Percentiles rank a stretch among this genome's conserved stretches.
Conservation (phyloP, 768 basidiomycete genomes). For the Phallus indusiatus region DNA sequence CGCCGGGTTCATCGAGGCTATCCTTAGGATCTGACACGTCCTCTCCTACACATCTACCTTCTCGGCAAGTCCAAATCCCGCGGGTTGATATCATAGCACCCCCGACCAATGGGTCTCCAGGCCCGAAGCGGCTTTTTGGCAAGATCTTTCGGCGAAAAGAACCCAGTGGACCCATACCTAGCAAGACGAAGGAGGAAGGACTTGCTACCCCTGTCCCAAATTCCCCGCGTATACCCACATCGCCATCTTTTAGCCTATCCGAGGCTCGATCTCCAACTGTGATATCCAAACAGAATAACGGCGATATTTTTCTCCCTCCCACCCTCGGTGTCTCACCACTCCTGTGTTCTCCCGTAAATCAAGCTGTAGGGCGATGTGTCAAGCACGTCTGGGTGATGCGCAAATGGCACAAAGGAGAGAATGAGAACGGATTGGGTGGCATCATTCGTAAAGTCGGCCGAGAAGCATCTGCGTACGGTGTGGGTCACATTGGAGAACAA, state of each 20-base stretch:
- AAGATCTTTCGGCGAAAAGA: conserved; percentile 61
- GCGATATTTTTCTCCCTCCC: conserved; percentile 28
- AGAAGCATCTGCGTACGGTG: not conserved
- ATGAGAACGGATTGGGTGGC: conserved; percentile 35
- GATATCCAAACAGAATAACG: not conserved
- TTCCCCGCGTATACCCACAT: conserved; percentile 5
- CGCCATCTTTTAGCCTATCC: conserved; percentile 9
- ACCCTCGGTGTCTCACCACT: conserved; percentile 65
- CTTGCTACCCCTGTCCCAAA: conserved; percentile 13
- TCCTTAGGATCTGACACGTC: conserved; percentile 20
- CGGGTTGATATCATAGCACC: conserved; percentile 3
- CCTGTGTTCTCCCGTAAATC: conserved; percentile 39
- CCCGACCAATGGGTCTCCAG: conserved; percentile 24
- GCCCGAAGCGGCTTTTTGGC: conserved; percentile 54
- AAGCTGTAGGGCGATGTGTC: conserved; percentile 29
- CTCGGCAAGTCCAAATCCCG: conserved; percentile 16
- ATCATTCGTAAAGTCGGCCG: conserved; percentile 26
- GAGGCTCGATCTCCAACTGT: not conserved
- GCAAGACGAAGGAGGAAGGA: not conserved
- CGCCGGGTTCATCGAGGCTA: conserved; percentile 24
- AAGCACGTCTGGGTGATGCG: conserved; percentile 71
- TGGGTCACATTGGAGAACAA: conserved; percentile 4
- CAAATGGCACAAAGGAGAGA: conserved; percentile 59
- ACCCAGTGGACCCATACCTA: not conserved
- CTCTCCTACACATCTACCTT: not conserved